phyloP scores from a whole-genome alignment of 768 basidiomycete species.

The Lactarius indigo region DNA sequence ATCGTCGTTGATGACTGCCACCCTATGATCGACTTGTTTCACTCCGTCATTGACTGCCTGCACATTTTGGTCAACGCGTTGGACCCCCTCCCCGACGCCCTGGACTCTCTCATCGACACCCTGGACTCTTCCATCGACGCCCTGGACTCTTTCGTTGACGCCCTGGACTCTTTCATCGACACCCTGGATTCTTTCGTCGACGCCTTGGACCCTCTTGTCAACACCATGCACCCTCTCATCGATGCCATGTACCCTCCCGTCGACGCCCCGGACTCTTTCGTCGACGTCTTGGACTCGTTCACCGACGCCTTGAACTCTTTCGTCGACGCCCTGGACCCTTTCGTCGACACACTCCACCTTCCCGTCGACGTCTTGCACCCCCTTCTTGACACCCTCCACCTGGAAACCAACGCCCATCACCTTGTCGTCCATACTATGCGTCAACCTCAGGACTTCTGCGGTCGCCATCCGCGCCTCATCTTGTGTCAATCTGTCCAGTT shows the following conservation, averaged over 20 bases:
- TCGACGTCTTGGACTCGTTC: background rate
- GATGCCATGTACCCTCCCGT: too few relatives aligned
- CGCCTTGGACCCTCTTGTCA: too few relatives aligned
- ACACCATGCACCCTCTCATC: background rate
- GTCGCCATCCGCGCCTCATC: background rate
- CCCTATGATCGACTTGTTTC: background rate
- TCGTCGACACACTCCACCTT: too few relatives aligned
- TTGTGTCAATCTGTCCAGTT: too few relatives aligned
- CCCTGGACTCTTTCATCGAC: background rate
- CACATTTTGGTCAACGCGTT: background rate
- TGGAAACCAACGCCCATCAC: background rate
- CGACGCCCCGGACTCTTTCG: too few relatives aligned
- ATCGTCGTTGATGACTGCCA: background rate
- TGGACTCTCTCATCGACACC: background rate
- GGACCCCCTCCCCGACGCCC: background rate
- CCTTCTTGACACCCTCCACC: background rate
- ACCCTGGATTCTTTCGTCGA: background rate
- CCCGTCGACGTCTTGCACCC: too few relatives aligned
- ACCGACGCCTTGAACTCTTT: too few relatives aligned
- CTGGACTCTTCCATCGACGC: too few relatives aligned
- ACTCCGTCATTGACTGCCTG: background rate
- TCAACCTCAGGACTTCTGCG: background rate
- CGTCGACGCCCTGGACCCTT: background rate
- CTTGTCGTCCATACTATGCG: background rate
- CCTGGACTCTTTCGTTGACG: background rate